A percentile compares a stretch with the other conserved stretches of the same genome.
Conservation (phyloP, 805 yeast genomes). For the Starmerella stellata region DNA sequence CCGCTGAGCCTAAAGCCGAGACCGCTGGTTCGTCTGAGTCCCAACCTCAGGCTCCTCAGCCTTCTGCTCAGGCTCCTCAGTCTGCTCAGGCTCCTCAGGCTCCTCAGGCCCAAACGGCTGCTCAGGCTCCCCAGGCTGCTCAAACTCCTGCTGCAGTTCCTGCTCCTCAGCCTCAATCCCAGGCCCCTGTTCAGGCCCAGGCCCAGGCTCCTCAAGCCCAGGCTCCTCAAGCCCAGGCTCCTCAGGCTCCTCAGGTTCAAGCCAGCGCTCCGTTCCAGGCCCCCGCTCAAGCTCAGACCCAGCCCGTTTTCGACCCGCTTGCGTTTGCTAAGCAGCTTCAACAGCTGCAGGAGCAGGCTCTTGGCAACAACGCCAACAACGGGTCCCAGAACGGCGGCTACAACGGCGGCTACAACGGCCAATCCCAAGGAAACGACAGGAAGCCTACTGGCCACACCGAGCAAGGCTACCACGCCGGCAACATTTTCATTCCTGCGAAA, state of each 20-base stretch:
- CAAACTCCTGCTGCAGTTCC: conserved; percentile 12
- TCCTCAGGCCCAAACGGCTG: conserved; percentile 9
- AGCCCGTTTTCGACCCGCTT: conserved; percentile 14
- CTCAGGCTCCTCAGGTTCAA: conserved; percentile 3
- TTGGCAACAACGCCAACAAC: not conserved
- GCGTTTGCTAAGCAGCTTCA: conserved; percentile 16
- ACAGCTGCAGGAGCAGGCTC: conserved; percentile 16
- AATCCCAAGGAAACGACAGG: not conserved
- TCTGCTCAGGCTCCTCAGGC: conserved; percentile 12
- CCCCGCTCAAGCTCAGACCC: conserved; percentile 6
- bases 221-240: conserved; percentile 1
- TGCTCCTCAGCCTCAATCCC: conserved; percentile 3
- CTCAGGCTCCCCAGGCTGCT: no score
- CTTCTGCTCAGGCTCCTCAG: not conserved
- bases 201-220: conserved; percentile 6
- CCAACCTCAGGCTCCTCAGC: conserved; percentile 1
- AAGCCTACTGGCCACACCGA: conserved; percentile 9
- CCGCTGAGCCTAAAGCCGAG: not conserved
- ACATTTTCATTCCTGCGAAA: conserved; percentile 34
- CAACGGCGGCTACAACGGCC: no score
- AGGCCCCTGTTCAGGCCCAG: conserved; percentile 8
- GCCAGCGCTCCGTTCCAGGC: conserved; percentile 16
- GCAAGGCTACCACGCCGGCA: conserved; percentile 21
- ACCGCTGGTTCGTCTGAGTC: not conserved
- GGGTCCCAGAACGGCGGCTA: no score